Evolutionary conservation across 2,329 filamentous ascomycete species (phyloP).

Genomic region (Clarireedia monteithiana): DNA sequence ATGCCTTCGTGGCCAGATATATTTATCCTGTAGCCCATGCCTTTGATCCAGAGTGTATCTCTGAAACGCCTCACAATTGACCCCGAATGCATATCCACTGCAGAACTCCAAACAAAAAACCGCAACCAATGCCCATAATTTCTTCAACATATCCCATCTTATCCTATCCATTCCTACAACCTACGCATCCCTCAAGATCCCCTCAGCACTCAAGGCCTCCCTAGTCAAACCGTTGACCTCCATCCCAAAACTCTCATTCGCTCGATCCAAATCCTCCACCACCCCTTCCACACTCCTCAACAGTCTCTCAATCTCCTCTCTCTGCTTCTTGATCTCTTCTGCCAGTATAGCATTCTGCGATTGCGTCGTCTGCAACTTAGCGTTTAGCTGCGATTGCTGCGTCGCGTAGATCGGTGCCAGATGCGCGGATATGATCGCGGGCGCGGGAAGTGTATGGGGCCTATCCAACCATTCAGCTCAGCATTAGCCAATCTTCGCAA

Average conservation of each 20-base stretch:
- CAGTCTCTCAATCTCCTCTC: slow-evolving; percentile 45
- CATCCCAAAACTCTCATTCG: slow-evolving; percentile 28
- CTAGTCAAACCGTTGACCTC: slow-evolving; percentile 17
- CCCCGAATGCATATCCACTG: background rate
- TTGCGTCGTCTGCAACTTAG: slow-evolving; percentile 48
- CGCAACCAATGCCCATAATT: background rate
- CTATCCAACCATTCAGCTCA: slow-evolving; percentile 23
- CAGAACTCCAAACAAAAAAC: background rate
- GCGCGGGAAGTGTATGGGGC: slow-evolving; percentile 49
- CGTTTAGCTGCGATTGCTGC: slow-evolving; percentile 50
- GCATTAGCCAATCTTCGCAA: too few species aligned
- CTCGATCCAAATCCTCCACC: slow-evolving; percentile 46
- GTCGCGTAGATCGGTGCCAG: slow-evolving; percentile 43
- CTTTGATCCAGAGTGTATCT: background rate
- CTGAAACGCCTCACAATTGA: too few species aligned
- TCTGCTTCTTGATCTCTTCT: slow-evolving; percentile 44
- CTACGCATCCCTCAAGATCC: slow-evolving; percentile 9
- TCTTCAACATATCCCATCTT: background rate
- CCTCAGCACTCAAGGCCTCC: slow-evolving; percentile 19
- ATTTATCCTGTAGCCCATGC: background rate
- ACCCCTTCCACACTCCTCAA: slow-evolving; percentile 42
- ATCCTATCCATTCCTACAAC: background rate
- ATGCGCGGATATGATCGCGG: slow-evolving; percentile 46
- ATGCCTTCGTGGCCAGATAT: too few species aligned
- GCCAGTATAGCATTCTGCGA: slow-evolving; percentile 48